phyloP scores from a whole-genome alignment of 768 basidiomycete genomes.

The Sarcomyxa edulis region DNA sequence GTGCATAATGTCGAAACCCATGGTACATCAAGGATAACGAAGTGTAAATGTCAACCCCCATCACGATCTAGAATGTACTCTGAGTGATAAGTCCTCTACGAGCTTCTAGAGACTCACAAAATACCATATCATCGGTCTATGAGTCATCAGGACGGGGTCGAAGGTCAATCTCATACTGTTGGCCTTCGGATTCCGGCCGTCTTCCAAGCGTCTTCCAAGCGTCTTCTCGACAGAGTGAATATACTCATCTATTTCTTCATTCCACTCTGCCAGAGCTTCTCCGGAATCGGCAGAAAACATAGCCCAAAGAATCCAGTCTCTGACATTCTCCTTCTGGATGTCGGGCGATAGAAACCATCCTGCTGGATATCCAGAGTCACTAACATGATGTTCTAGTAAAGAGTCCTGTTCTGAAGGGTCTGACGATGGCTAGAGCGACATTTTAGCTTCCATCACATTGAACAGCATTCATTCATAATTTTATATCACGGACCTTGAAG shows the following conservation, averaged over 20 bases:
- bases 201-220: constrained; percentile 33
- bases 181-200: constrained; percentile 31
- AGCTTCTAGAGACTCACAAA: constrained; percentile 44
- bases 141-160: constrained; percentile 49
- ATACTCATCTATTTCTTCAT: constrained; percentile 50
- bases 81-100: no score
- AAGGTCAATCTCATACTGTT: constrained; percentile 47
- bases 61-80: constrained; percentile 39
- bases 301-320: constrained; percentile 65
- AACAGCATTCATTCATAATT: no score
- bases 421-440: no score
- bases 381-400: no score
- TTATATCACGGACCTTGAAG: no score
- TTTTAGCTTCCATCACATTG: no score
- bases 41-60: constrained; percentile 40
- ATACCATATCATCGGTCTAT: constrained; percentile 66
- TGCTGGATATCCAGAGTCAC: constrained; percentile 27
- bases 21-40: constrained; percentile 28
- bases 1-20: constrained; percentile 53
- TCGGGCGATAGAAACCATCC: constrained; percentile 49
- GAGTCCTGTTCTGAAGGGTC: no score
- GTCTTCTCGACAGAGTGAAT: constrained; percentile 30
- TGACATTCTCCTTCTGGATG: constrained; percentile 44
- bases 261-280: constrained; percentile 29
- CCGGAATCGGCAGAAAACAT: constrained; percentile 41